Evolutionary conservation across 2,329 filamentous ascomycete genomes (phyloP).

Genomic region (Penicillium sp.): DNA sequence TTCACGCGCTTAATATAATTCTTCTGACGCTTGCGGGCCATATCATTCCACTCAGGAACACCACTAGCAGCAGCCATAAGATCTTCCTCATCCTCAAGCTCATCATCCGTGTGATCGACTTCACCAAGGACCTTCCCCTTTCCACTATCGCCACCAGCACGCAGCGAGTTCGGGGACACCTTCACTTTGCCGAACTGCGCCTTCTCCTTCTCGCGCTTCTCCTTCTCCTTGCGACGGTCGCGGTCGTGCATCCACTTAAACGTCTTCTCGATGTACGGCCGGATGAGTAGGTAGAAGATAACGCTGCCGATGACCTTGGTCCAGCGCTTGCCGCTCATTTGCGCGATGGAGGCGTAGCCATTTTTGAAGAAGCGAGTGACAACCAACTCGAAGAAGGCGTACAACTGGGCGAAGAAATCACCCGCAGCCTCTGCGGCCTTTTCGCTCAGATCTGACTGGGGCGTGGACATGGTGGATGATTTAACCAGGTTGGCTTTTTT

Average conservation of each 20-base stretch:
- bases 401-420: conserved; percentile 34
- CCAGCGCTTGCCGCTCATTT: conserved; percentile 48
- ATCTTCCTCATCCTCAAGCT: conserved; percentile 42
- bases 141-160: conserved; percentile 52
- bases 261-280: conserved; percentile 70
- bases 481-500: conserved; percentile 1
- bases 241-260: conserved; percentile 55
- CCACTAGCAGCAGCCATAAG: conserved; percentile 46
- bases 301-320: conserved; percentile 70
- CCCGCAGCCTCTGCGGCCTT: conserved; percentile 24
- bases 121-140: conserved; percentile 47
- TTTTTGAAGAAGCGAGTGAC: conserved; percentile 40
- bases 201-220: conserved; percentile 58
- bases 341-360: conserved; percentile 42
- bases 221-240: conserved; percentile 44
- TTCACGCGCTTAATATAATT: conserved; percentile 64
- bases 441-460: conserved; percentile 21
- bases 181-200: conserved; percentile 49
- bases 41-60: conserved; percentile 64
- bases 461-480: conserved; percentile 23
- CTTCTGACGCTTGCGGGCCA: conserved; percentile 67
- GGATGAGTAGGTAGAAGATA: conserved; percentile 69
- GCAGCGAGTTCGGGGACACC: conserved; percentile 64
- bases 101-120: conserved; percentile 43
- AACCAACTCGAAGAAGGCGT: conserved; percentile 24